These are phyloP conservation scores for Cordyceps farinosa DNA, from an alignment of 2,329 filamentous ascomycete genomes.

Conservation along the genomic window DNA sequence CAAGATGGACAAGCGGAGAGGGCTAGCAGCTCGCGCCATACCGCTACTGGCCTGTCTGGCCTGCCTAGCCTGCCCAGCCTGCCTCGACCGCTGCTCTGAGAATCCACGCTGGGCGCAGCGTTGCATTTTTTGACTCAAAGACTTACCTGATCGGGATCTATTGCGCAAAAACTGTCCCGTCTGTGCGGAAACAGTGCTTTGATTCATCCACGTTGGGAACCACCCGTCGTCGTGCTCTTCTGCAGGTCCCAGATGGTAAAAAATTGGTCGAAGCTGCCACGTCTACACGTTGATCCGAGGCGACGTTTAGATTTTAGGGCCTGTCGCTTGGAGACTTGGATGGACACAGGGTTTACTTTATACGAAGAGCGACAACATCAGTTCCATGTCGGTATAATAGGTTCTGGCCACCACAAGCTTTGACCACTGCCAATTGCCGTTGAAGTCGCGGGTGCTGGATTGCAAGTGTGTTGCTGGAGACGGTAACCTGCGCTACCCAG, in stretches of 20 bases:
- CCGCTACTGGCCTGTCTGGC: neutral
- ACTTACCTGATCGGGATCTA: constrained; percentile 13
- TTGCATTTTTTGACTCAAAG: constrained; percentile 15
- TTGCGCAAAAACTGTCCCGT: constrained; percentile 2
- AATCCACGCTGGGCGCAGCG: constrained; percentile 11
- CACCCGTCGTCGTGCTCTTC: neutral
- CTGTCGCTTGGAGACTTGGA: neutral
- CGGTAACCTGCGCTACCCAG: neutral
- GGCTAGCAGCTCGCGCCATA: constrained; percentile 3
- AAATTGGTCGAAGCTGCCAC: neutral
- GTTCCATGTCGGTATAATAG: neutral
- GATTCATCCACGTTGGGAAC: neutral
- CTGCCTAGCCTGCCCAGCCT: neutral
- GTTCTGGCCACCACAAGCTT: neutral
- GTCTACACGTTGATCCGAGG: neutral
- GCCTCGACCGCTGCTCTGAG: neutral
- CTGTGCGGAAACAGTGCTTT: constrained; percentile 7
- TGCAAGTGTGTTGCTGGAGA: neutral
- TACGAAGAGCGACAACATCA: neutral
- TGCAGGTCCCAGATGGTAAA: constrained; percentile 1
- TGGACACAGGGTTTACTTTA: neutral
- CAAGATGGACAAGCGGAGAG: neutral
- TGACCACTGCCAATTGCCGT: constrained; percentile 7
- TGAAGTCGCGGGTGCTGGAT: neutral
- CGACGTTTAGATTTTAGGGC: neutral